These are phyloP conservation scores for Monosporozyma aerobia DNA, from an alignment of 805 yeast genomes.

Conservation along the genomic window DNA sequence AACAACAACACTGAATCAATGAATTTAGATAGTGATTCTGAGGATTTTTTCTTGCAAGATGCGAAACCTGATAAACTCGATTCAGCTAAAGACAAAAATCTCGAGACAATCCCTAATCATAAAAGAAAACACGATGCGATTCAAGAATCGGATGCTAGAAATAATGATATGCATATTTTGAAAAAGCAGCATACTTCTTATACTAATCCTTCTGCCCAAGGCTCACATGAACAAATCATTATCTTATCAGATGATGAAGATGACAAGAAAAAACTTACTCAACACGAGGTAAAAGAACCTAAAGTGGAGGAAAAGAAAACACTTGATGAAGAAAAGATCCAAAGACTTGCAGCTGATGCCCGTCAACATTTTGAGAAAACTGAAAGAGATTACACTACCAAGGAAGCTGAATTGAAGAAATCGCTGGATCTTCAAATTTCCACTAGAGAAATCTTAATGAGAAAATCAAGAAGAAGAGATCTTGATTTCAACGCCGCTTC, in stretches of 20 bases:
- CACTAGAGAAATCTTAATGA: conserved; percentile 14
- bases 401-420: conserved; percentile 10
- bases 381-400: not conserved
- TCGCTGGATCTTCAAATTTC: conserved; percentile 11
- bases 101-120: not conserved
- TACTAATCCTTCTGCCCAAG: not conserved
- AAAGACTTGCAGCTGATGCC: conserved; percentile 1
- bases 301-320: not conserved
- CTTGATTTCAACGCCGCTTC: conserved; percentile 11
- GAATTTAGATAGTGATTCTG: conserved; percentile 3
- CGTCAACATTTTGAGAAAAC: conserved; percentile 1
- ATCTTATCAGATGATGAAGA: conserved; percentile 28
- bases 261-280: not conserved
- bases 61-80: not conserved
- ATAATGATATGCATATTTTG: not conserved
- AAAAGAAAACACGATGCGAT: conserved; percentile 2
- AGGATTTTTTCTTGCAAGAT: conserved; percentile 1
- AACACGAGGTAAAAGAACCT: not conserved
- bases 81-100: not conserved
- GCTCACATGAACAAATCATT: conserved; percentile 13
- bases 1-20: not conserved
- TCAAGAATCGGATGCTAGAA: not conserved
- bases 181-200: not conserved
- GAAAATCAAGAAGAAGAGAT: conserved; percentile 20
- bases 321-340: conserved; percentile 1